Conservation (phyloP, 345 rosid species). For the Rhodamnia argentea region DNA sequence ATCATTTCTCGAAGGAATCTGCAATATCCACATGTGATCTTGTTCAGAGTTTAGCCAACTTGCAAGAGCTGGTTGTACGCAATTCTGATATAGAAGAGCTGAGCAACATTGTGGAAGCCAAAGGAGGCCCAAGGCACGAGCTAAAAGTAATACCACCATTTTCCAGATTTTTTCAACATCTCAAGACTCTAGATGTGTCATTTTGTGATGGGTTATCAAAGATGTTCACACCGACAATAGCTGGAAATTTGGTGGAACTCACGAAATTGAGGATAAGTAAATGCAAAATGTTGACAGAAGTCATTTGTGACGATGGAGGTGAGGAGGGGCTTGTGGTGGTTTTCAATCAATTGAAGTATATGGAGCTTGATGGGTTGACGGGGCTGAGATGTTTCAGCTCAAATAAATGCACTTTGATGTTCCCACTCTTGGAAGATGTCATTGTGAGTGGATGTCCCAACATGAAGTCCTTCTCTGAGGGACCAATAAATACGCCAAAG, state of each 20-base stretch:
- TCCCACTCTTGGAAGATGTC: too few relatives aligned
- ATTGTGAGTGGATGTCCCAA: too few relatives aligned
- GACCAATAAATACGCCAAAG: too few relatives aligned
- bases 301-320: neutral
- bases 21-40: neutral
- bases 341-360: too few relatives aligned
- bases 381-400: too few relatives aligned
- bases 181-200: neutral
- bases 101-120: neutral
- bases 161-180: neutral
- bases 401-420: too few relatives aligned
- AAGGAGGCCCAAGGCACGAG: neutral
- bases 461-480: too few relatives aligned
- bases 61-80: neutral
- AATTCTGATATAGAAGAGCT: accelerated
- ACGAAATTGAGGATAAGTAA: neutral
- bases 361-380: too few relatives aligned
- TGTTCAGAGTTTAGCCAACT: neutral
- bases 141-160: neutral
- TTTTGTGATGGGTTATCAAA: neutral
- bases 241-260: neutral
- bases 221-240: neutral
- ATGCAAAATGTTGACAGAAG: neutral
- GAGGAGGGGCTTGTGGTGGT: neutral
- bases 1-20: accelerated